phyloP scores from a whole-genome alignment of 176 grass and related monocot genomes.

The Eleusine indica region DNA sequence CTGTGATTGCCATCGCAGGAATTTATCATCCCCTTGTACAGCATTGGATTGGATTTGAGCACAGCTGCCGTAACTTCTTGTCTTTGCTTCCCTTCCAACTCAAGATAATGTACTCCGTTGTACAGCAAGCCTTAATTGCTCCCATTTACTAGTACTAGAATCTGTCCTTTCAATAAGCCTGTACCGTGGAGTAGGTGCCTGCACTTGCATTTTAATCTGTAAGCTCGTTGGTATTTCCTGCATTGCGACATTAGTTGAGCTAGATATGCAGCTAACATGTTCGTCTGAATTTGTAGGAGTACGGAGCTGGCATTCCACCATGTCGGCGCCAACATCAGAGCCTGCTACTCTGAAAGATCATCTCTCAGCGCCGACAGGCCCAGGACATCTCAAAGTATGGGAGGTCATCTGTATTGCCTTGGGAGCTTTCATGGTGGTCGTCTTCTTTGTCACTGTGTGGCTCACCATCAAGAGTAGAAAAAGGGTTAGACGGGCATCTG shows the following conservation, averaged over 20 bases:
- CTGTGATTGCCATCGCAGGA: constrained; percentile 32
- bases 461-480: constrained; percentile 73
- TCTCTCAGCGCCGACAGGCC: constrained; percentile 67
- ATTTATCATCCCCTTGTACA: constrained; percentile 44
- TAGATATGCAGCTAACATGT: constrained; percentile 26
- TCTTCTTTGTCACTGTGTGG: constrained; percentile 74
- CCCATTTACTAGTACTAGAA: constrained; percentile 7
- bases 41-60: constrained; percentile 23
- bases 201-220: constrained; percentile 33
- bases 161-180: constrained; percentile 15
- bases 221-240: not conserved
- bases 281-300: constrained; percentile 45
- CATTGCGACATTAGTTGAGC: constrained; percentile 30
- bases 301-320: constrained; percentile 40
- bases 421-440: constrained; percentile 68
- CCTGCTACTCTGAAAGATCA: constrained; percentile 73
- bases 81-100: constrained; percentile 46
- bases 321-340: constrained; percentile 46
- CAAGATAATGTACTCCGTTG: constrained; percentile 38
- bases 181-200: constrained; percentile 26
- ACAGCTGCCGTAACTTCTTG: constrained; percentile 26
- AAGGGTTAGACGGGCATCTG: constrained; percentile 57
- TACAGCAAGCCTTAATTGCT: constrained; percentile 34
- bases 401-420: constrained; percentile 77
- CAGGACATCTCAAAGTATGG: constrained; percentile 95